Percentiles rank a stretch among this genome's conserved stretches.
These are phyloP conservation scores for Priceomyces carsonii DNA, from an alignment of 805 yeast species.

Conservation along the genomic window DNA sequence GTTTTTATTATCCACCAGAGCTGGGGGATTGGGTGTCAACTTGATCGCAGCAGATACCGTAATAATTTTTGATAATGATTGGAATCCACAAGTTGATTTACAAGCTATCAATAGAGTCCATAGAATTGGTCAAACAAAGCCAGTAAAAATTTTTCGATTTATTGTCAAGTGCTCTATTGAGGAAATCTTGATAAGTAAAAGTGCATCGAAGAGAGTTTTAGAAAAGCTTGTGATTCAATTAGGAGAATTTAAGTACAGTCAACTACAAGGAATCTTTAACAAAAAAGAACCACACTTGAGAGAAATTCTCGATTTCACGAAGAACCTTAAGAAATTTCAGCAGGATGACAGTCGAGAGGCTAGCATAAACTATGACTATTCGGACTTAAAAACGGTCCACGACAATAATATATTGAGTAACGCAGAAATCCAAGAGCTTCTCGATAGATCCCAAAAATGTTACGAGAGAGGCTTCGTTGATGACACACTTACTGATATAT, in stretches of 20 bases:
- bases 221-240: conserved; percentile 64
- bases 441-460: conserved; percentile 34
- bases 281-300: conserved; percentile 17
- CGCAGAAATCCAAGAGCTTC: conserved; percentile 44
- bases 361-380: conserved; percentile 9
- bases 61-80: conserved; percentile 85
- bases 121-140: conserved; percentile 85
- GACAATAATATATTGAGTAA: conserved; percentile 17
- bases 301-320: conserved; percentile 22
- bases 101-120: conserved; percentile 97
- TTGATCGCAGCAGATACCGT: conserved; percentile 88
- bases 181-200: conserved; percentile 74
- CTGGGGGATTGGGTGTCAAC: conserved; percentile 94
- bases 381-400: conserved; percentile 1
- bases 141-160: conserved; percentile 79
- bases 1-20: conserved; percentile 83
- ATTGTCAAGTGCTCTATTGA: conserved; percentile 80
- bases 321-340: conserved; percentile 14
- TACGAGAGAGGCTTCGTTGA: conserved; percentile 19
- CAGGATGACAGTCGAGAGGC: conserved; percentile 11
- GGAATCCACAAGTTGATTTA: conserved; percentile 96
- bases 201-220: conserved; percentile 75
- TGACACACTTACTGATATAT: conserved; percentile 26
- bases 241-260: conserved; percentile 38
- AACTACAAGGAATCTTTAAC: conserved; percentile 21